Percentiles rank a stretch among this genome's conserved stretches.
Conservation (phyloP, 768 basidiomycete species). For the Tulasnella calospora region DNA sequence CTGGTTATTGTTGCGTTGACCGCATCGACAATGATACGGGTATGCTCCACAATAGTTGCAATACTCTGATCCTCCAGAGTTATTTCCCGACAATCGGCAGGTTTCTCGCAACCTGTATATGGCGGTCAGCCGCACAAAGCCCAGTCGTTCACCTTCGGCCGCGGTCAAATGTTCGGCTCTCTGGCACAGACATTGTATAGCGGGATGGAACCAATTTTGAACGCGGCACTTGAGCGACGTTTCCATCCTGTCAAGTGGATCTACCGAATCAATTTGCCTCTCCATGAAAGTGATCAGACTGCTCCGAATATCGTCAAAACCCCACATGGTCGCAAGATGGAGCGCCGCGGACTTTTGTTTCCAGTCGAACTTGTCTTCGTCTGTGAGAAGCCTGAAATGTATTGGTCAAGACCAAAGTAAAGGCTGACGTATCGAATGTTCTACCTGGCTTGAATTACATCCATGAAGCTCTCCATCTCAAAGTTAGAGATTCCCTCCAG, state of each 20-base stretch:
- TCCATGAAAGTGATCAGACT: neutral
- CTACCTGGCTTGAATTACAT: slow-evolving; percentile 1
- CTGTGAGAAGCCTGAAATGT: neutral
- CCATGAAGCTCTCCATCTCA: slow-evolving; percentile 18
- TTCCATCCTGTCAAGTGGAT: slow-evolving; percentile 9
- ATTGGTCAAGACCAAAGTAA: neutral
- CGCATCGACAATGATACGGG: neutral
- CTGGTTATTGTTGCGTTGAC: neutral
- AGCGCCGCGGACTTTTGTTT: slow-evolving; percentile 3
- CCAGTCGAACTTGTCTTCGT: neutral
- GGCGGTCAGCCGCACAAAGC: neutral
- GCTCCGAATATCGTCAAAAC: neutral
- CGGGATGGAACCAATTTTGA: neutral
- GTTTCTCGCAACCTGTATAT: neutral
- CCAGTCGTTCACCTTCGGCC: neutral
- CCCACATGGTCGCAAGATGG: slow-evolving; percentile 17
- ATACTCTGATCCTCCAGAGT: neutral
- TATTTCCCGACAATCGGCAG: neutral
- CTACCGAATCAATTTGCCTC: neutral
- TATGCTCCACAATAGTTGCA: neutral
- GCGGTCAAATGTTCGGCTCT: neutral
- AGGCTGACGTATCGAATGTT: neutral
- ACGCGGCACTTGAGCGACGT: neutral
- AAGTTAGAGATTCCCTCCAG: neutral
- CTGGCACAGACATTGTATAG: neutral